Conservation (phyloP, 352 stramenopile genomes). For the Phytophthora uliginosa region DNA sequence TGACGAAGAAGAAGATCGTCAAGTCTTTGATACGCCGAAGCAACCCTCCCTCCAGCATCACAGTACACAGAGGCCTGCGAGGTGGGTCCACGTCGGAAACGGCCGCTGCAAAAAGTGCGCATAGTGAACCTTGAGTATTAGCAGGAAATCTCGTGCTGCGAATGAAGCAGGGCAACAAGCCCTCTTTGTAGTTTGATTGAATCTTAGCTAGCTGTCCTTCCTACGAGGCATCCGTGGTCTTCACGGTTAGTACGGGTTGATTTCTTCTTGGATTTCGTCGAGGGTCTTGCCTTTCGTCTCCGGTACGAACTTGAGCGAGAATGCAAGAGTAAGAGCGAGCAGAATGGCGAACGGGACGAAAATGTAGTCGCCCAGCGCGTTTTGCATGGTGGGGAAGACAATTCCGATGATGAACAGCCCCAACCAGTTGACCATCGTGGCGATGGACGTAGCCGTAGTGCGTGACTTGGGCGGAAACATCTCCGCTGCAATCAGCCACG, state of each 20-base stretch:
- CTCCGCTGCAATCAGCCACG: conserved; percentile 97
- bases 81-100: not conserved
- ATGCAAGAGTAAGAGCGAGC: conserved; percentile 76
- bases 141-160: not conserved
- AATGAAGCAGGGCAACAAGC: not conserved
- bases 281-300: conserved; percentile 93
- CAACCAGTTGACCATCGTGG: conserved; percentile 96
- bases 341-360: conserved; percentile 92
- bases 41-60: not conserved
- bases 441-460: conserved; percentile 90
- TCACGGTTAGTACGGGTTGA: conserved; percentile 35
- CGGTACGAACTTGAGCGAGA: conserved; percentile 85
- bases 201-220: conserved; percentile 6
- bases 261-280: conserved; percentile 68
- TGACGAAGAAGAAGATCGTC: conserved; percentile 15
- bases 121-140: not conserved
- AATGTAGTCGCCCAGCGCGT: conserved; percentile 79
- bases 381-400: conserved; percentile 93
- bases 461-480: conserved; percentile 96
- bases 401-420: conserved; percentile 96
- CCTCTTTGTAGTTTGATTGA: not conserved
- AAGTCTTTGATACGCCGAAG: not conserved
- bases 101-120: not conserved
- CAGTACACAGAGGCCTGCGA: not conserved
- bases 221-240: not conserved